Base-by-base conservation (phyloP, 2,329 filamentous ascomycete genomes). In the Colletotrichum sublineola region DNA sequence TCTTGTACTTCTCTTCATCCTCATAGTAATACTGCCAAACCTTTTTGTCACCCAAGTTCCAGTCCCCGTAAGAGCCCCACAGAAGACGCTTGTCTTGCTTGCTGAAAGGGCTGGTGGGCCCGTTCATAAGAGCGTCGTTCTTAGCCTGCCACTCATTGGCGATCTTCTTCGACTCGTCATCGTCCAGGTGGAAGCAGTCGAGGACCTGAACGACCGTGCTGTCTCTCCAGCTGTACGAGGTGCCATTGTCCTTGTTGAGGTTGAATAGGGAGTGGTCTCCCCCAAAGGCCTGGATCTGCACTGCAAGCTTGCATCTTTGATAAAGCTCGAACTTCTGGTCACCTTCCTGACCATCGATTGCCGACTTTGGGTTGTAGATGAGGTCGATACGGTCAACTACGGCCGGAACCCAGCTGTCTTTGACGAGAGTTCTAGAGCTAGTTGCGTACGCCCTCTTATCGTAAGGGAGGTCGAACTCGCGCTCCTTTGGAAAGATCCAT, bases 401-500 rank as follows among this genome's bases (percentile, higher is more conserved):
- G 1, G 24, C 14, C 24, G 14, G 24, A 15, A 31, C 24, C 50
- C 50, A 52, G 24, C 12, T 8, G 50, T 31, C 50, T 31, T 52
- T 52, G 50, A 18, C 24, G 2, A 52, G 50, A 18, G 5, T 52
- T 52, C 24, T 52, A 1, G 50, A 52, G 50, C 79, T 81, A 18
- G 84, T 86, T n/a, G 79, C 64, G 67, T 85, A 84, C 2, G 84
- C 84, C 8, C 84, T 81, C 79, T 87, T 87, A 50, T 83, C 80
- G 64, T 87, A 87, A 0, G 85, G 85, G 38, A 83, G 81, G 33
- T 85, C 81, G 68, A 86, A 87, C 74, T 86, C 85, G 46, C 85
- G 81, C 5, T 80, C 78, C 66, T 84, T 83, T 1, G 77, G 79
- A 77, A 87, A 86, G 66, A 87, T 81, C 85, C 85, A 87, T 50